Conservation (phyloP, 495 filamentous ascomycete genomes). For the Neurospora sp. region DNA sequence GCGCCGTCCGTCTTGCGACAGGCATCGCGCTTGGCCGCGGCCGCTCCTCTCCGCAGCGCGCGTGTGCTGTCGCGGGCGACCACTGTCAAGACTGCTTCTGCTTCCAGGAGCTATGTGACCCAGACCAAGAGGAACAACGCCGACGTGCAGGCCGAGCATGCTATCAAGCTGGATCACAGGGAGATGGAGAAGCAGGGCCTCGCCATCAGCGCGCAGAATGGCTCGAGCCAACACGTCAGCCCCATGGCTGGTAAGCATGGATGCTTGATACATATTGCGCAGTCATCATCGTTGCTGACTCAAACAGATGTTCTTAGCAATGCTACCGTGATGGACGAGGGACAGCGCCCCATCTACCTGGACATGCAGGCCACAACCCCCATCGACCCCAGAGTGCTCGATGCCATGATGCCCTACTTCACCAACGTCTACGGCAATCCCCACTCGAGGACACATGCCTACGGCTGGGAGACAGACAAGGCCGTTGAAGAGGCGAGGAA, state of each 20-base stretch:
- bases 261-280: not conserved
- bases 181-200: conserved; percentile 66
- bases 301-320: conserved; percentile 66
- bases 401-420: conserved; percentile 92
- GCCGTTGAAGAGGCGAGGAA: conserved; percentile 78
- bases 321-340: conserved; percentile 88
- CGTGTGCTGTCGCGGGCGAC: conserved; percentile 35
- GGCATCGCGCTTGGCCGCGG: conserved; percentile 59
- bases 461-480: conserved; percentile 97
- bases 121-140: conserved; percentile 70
- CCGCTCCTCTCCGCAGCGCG: conserved; percentile 36
- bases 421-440: conserved; percentile 95
- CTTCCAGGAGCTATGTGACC: conserved; percentile 65
- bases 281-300: not conserved
- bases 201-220: conserved; percentile 47
- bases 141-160: conserved; percentile 71
- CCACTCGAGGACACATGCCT: conserved; percentile 94
- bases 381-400: conserved; percentile 83
- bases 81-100: conserved; percentile 11
- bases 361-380: conserved; percentile 99
- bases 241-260: conserved; percentile 55
- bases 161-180: conserved; percentile 75
- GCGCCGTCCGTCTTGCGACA: conserved; percentile 65
- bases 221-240: conserved; percentile 50
- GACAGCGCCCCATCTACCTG: conserved; percentile 88